These are phyloP conservation scores for Vanrija pseudolonga DNA, from an alignment of 1,284 basidiomycete species.

Conservation along the genomic window DNA sequence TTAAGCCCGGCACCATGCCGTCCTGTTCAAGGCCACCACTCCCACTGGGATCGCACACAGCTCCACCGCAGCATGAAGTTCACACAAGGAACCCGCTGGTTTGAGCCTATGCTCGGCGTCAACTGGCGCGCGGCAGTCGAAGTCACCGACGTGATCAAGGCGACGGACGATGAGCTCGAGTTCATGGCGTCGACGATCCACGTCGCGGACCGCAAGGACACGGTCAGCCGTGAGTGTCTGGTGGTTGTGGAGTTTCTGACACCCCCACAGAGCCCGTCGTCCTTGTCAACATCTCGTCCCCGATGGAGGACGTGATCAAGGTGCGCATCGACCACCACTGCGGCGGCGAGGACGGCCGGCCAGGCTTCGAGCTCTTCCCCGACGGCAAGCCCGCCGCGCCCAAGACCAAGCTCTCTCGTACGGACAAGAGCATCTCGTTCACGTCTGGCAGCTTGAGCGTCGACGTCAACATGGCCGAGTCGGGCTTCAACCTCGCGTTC, in stretches of 20 bases:
- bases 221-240: conserved; percentile 38
- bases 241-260: conserved; percentile 51
- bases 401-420: conserved; percentile 51
- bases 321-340: conserved; percentile 58
- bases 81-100: conserved; percentile 56
- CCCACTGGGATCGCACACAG: no score
- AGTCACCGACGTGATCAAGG: conserved; percentile 36
- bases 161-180: conserved; percentile 54
- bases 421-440: conserved; percentile 46
- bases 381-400: conserved; percentile 55
- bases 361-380: conserved; percentile 63
- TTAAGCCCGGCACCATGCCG: no score
- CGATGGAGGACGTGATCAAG: conserved; percentile 61
- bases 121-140: conserved; percentile 61
- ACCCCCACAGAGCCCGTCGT: conserved; percentile 57
- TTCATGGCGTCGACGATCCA: conserved; percentile 63
- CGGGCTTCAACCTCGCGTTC: conserved; percentile 53
- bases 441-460: conserved; percentile 34
- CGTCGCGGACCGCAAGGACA: conserved; percentile 6
- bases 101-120: conserved; percentile 8
- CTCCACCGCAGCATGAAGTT: conserved; percentile 35
- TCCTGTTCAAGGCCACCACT: no score
- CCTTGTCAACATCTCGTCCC: conserved; percentile 61
- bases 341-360: conserved; percentile 49
- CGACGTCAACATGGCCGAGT: conserved; percentile 27